These are phyloP conservation scores for Apiotrichum veenhuisii DNA, from an alignment of 1,284 basidiomycete genomes.

Conservation along the genomic window DNA sequence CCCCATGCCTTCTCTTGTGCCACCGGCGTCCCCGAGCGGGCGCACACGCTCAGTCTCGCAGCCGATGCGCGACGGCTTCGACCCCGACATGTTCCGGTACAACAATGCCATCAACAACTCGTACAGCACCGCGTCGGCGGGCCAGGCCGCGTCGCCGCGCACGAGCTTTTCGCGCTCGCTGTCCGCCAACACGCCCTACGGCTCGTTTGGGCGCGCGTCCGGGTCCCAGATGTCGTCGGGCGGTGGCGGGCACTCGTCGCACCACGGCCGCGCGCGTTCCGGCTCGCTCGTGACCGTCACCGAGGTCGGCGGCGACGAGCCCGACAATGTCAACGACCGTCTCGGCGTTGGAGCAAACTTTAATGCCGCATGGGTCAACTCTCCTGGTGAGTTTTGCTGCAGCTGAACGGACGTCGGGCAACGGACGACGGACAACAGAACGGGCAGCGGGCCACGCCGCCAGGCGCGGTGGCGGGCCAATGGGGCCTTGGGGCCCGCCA, in stretches of 20 bases:
- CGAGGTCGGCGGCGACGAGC: conserved; percentile 70
- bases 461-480: background rate
- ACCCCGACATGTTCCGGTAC: conserved; percentile 25
- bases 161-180: conserved; percentile 9
- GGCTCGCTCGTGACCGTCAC: conserved; percentile 73
- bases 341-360: conserved; percentile 79
- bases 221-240: conserved; percentile 1
- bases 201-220: conserved; percentile 8
- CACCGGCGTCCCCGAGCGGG: conserved; percentile 31
- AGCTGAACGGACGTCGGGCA: background rate
- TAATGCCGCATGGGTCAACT: conserved; percentile 98
- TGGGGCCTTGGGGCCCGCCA: too few relatives aligned
- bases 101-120: background rate
- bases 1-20: conserved; percentile 29
- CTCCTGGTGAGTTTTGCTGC: conserved; percentile 67
- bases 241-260: background rate
- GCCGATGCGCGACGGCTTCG: conserved; percentile 40
- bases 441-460: background rate
- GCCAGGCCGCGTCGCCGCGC: conserved; percentile 9
- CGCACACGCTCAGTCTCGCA: conserved; percentile 45
- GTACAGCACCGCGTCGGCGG: background rate
- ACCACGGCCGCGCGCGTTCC: conserved; percentile 18
- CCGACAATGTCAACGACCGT: conserved; percentile 71
- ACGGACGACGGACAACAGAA: too few relatives aligned
- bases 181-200: conserved; percentile 8